Base-by-base conservation (phyloP, 192 early-diverging fungal species). In the Coemansia sp. region DNA sequence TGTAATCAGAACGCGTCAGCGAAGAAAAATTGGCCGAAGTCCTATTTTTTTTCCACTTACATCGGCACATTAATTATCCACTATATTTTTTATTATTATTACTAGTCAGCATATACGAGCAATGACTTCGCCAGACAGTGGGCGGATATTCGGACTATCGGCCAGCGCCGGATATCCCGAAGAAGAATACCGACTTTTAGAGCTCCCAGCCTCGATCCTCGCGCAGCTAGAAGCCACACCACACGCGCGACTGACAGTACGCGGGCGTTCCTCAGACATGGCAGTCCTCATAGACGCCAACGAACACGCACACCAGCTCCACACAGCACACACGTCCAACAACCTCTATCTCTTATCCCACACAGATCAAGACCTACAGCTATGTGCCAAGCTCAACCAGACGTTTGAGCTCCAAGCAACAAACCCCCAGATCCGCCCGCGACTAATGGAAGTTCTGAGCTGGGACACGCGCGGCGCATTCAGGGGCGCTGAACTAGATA, bases 251-350 rank as follows among this genome's bases (percentile, higher is more conserved):
- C 68, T 82, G 65, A 53, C 62, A n/a, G 67, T 78, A 21, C 69
- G 73, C 14, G 81, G 81, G 2, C 72, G 81, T 9, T 64, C 61
- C n/a, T 49, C 63, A 0, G 81, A 84, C 62, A 49, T 64, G 26
- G 81, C 81, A 4, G 66, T 66, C 16, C 70, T 84, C 14, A 42
- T 75, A 9, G 81, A 69, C 32, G 26, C 37, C 10, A 61, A 47
- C n/a, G 81, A 78, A 21, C 58, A 26, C 32, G 68, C 81, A 0
- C 70, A 78, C 37, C 47, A 69, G 53, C 63, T 84, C 23, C 73
- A 72, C 64, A 84, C 75, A 2, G 73, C 76, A 8, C 81, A 84
- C 44, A 84, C 81, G 8, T 84, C 81, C 4, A 84, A 84, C 65
- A 73, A 66, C 62, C 67, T 84, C 21, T 79, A 84, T 62, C 63